These are phyloP conservation scores for Leishmania major DNA, from an alignment of 208 protist genomes.

Conservation along the genomic window DNA sequence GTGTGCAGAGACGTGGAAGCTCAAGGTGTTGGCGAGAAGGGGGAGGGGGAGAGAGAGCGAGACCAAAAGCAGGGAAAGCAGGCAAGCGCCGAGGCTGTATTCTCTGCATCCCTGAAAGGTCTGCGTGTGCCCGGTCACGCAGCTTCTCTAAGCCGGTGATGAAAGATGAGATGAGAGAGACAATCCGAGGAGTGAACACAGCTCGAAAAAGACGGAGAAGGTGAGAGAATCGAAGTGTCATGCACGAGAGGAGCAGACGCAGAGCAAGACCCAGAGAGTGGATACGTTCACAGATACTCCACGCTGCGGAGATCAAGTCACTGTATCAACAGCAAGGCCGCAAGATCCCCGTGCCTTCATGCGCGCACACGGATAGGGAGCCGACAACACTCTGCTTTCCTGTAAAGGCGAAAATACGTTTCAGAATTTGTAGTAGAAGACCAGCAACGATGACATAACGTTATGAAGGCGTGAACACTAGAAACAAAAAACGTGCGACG, in stretches of 20 bases:
- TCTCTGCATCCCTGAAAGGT: not conserved
- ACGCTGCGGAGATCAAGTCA: not conserved
- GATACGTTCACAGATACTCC: not conserved
- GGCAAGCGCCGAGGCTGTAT: not conserved
- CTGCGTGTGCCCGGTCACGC: not conserved
- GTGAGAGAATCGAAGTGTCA: not conserved
- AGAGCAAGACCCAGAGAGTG: not conserved
- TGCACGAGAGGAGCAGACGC: not conserved
- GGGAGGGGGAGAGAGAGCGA: not conserved
- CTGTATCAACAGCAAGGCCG: not conserved
- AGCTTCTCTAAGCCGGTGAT: not conserved
- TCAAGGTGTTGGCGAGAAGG: not conserved
- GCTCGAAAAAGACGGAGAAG: not conserved
- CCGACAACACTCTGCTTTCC: not conserved
- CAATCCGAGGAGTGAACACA: not conserved
- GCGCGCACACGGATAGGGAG: not conserved
- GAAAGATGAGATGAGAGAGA: not conserved
- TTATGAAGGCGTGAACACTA: not conserved
- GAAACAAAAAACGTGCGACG: not conserved
- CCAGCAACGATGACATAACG: not conserved
- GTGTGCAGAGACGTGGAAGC: not conserved
- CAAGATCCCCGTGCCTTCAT: not conserved
- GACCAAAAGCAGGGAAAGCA: not conserved
- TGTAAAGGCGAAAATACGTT: not conserved
- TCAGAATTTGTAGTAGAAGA: not conserved